phyloP scores from a whole-genome alignment of 768 basidiomycete genomes.

The Hemileccinum rubropunctum region DNA sequence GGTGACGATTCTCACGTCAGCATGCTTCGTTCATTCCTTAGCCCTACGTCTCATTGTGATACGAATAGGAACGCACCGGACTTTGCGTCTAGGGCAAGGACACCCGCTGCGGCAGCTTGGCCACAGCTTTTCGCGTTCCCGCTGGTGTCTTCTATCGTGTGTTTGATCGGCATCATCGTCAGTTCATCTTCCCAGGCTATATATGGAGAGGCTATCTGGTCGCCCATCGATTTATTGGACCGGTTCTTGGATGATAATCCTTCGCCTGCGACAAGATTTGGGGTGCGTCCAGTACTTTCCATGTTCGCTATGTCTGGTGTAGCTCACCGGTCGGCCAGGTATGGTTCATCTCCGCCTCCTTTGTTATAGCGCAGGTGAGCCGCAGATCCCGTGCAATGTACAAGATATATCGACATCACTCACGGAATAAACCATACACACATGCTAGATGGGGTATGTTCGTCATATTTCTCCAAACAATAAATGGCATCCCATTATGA shows the following conservation, averaged over 20 bases:
- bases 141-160: conserved; percentile 68
- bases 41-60: conserved; percentile 15
- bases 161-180: conserved; percentile 80
- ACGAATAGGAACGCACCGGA: conserved; percentile 64
- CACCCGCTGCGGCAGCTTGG: conserved; percentile 54
- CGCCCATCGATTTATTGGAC: conserved; percentile 67
- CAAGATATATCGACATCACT: conserved; percentile 9
- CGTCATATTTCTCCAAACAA: background rate
- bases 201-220: conserved; percentile 78
- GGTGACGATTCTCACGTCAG: conserved; percentile 69
- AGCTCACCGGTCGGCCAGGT: conserved; percentile 40
- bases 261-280: conserved; percentile 64
- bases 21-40: conserved; percentile 8
- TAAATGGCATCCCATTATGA: conserved; percentile 22
- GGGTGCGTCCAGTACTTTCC: conserved; percentile 34
- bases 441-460: conserved; percentile 27
- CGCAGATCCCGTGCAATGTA: background rate
- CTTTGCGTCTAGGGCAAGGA: conserved; percentile 63
- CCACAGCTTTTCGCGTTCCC: conserved; percentile 74
- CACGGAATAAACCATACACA: background rate
- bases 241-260: conserved; percentile 65
- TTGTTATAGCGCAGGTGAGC: conserved; percentile 71
- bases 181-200: conserved; percentile 73
- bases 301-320: background rate
- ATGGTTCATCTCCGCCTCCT: conserved; percentile 76